A percentile compares a stretch with the other conserved stretches of the same genome.
These are phyloP conservation scores for Thielaviopsis cerberus DNA, from an alignment of 2,329 filamentous ascomycete genomes.

Conservation along the genomic window DNA sequence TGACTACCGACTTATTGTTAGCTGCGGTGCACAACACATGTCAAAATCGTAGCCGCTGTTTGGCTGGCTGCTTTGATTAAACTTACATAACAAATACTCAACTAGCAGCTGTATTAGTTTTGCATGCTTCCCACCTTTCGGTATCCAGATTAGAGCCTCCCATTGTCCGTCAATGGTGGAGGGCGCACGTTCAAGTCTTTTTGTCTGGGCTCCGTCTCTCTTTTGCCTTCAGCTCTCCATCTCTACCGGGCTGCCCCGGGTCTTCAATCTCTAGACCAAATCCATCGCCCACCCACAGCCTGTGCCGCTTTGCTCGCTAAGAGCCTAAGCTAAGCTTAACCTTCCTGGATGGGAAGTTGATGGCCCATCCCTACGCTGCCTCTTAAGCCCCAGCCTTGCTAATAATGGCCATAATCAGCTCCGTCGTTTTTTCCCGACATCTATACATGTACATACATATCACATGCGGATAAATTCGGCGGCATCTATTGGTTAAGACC, in stretches of 20 bases:
- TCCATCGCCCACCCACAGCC: not conserved
- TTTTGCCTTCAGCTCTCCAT: not conserved
- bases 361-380: not conserved
- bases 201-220: not conserved
- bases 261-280: not conserved
- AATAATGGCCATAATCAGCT: not conserved
- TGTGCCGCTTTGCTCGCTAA: not conserved
- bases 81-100: not conserved
- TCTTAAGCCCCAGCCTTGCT: not conserved
- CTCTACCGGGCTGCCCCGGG: not conserved
- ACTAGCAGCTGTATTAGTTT: not conserved
- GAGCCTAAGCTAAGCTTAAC: not conserved
- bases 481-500: too few relatives aligned
- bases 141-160: not conserved
- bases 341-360: not conserved
- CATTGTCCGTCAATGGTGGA: not conserved
- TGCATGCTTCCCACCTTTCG: not conserved
- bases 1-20: too few relatives aligned
- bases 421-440: too few relatives aligned
- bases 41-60: not conserved
- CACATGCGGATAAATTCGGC: too few relatives aligned
- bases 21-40: not conserved
- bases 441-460: too few relatives aligned
- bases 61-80: not conserved
- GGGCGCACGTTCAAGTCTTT: not conserved